Evolutionary conservation across 2,329 filamentous ascomycete genomes (phyloP), one percentile per base, ranked within the genome.

Genomic region (Ascochyta lentis): DNA sequence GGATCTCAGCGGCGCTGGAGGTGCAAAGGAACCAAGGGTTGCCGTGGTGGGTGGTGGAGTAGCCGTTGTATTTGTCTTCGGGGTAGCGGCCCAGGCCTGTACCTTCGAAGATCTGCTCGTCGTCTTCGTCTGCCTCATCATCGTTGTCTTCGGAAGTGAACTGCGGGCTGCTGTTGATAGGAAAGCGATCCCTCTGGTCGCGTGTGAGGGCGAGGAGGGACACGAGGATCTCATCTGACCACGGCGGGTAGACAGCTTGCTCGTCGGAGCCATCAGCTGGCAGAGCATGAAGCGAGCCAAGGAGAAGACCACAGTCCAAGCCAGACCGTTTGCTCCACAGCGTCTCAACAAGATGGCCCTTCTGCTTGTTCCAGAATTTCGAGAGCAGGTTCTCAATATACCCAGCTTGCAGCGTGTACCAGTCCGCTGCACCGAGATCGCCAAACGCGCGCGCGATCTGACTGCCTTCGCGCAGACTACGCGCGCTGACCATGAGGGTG

Each of bases 11-110:
- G 2, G 76, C 76, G n/a, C 70, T 69, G 8, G 72, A 69, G 4
- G 77, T 80, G 66, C 76, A 79, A 7, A 79, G 68, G 57, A 79
- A 80, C 76, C 76, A 78, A 6, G 76, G 76, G 43, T 78, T 76
- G 16, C 76, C 76, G 39, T 64, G 67, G 10, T 56, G 60, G 4
- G 66, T 64, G 31, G 58, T 74, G 27, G 64, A 66, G 55, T 76
- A 74, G 16, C 76, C 76, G 59, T 77, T 66, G 61, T 78, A 78
- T 0, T 70, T 65, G 58, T 79, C 78, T 65, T 79, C 78, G 1
- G 77, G 76, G 55, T 80, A 80, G 40, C 78, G 70, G 16, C 78
- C 78, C 8, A 80, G 56, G 1, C 73, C 77, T 26, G 71, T 72
- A 34, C 75, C 77, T 46, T 65, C 45, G 13, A 71, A 65, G 22